Percentiles rank a stretch among this genome's conserved stretches.
Evolutionary conservation across 2,329 filamentous ascomycete species (phyloP).

Genomic region (Chrysoporthe deuterocubensis): DNA sequence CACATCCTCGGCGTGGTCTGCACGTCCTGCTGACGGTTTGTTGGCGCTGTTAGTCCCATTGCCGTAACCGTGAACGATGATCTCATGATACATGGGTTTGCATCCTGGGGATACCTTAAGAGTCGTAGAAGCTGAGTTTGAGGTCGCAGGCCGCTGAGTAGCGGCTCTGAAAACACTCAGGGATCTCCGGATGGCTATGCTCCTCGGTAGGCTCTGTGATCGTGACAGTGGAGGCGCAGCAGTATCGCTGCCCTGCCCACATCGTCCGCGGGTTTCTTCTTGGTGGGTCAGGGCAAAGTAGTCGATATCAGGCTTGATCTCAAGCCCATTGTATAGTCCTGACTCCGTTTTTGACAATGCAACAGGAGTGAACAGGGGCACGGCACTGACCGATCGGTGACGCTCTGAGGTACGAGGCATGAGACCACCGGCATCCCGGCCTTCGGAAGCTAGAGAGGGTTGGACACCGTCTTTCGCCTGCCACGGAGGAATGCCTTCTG

Average conservation of each 20-base stretch:
- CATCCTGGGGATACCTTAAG: conserved; percentile 16
- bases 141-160: conserved; percentile 6
- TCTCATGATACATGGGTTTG: conserved; percentile 50
- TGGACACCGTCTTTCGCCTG: conserved; percentile 28
- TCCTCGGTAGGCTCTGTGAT: conserved; percentile 37
- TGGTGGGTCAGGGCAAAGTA: conserved; percentile 53
- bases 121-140: background rate
- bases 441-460: background rate
- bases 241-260: background rate
- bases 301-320: conserved; percentile 61
- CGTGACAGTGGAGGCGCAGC: conserved; percentile 5
- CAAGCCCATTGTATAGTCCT: background rate
- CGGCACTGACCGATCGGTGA: conserved; percentile 24
- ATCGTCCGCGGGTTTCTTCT: conserved; percentile 19
- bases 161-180: conserved; percentile 37
- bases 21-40: conserved; percentile 8
- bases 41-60: conserved; percentile 53
- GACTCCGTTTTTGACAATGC: background rate
- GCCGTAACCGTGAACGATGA: conserved; percentile 57
- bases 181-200: conserved; percentile 39
- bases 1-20: background rate
- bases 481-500: conserved; percentile 52
- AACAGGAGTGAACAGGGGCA: conserved; percentile 10
- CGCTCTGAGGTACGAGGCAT: conserved; percentile 36
- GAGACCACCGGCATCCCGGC: conserved; percentile 16